A percentile compares a stretch with the other conserved stretches of the same genome.
These are phyloP conservation scores for Picea sitchensis DNA, from an alignment of 75 land plant genomes.

Conservation along the genomic window DNA sequence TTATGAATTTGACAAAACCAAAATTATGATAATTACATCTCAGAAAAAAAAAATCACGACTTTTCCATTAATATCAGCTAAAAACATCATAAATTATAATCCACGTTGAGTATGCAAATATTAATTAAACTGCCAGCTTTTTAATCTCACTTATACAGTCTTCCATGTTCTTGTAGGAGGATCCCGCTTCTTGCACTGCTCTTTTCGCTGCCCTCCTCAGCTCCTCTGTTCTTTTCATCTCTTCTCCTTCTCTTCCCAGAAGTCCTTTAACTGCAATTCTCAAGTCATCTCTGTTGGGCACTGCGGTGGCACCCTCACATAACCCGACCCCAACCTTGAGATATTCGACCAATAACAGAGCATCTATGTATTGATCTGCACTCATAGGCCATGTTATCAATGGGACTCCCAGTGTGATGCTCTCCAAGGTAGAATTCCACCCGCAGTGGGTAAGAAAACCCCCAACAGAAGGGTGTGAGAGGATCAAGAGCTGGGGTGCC, in stretches of 20 bases:
- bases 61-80: too few relatives aligned
- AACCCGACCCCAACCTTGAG: neutral
- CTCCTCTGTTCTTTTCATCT: neutral
- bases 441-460: constrained; percentile 59
- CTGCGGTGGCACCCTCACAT: neutral
- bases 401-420: constrained; percentile 35
- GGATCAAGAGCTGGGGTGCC: constrained; percentile 44
- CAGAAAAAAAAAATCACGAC: too few relatives aligned
- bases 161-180: neutral
- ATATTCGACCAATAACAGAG: neutral
- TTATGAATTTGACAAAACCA: too few relatives aligned
- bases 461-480: constrained; percentile 38
- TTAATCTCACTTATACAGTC: neutral
- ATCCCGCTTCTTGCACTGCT: neutral
- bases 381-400: constrained; percentile 11
- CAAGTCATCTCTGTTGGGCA: neutral
- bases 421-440: constrained; percentile 5
- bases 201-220: neutral
- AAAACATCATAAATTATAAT: too few relatives aligned
- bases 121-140: neutral
- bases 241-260: neutral
- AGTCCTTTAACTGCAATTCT: neutral
- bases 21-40: too few relatives aligned
- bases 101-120: too few relatives aligned
- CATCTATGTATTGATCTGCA: neutral